Conservation (phyloP, 805 yeast genomes). For the Metschnikowia gelsemii region DNA sequence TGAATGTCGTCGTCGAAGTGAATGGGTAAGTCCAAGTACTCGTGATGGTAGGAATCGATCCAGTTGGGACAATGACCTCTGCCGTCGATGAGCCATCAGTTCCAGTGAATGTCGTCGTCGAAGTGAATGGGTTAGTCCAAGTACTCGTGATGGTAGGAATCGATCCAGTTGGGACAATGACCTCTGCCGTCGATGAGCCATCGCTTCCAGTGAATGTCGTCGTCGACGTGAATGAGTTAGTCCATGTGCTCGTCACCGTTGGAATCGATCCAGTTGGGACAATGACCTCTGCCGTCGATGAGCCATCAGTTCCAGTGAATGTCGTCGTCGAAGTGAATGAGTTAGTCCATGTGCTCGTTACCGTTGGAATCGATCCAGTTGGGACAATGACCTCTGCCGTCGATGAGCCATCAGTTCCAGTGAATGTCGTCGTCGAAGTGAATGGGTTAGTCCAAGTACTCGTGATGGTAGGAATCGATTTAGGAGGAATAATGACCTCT, state of each 20-base stretch:
- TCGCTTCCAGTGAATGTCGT: neutral
- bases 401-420: neutral
- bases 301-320: neutral
- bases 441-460: neutral
- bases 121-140: neutral
- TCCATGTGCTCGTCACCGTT: neutral
- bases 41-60: neutral
- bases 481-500: no score
- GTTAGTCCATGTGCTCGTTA: neutral
- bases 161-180: neutral
- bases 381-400: neutral
- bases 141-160: neutral
- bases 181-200: neutral
- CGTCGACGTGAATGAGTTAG: neutral
- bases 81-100: neutral
- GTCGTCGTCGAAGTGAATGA: neutral
- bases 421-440: neutral
- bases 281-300: neutral
- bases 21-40: neutral
- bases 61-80: neutral
- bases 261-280: neutral
- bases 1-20: neutral
- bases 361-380: neutral
- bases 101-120: neutral
- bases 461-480: no score